Conservation (phyloP, 2,329 filamentous ascomycete species). For the Cytospora leucostoma region DNA sequence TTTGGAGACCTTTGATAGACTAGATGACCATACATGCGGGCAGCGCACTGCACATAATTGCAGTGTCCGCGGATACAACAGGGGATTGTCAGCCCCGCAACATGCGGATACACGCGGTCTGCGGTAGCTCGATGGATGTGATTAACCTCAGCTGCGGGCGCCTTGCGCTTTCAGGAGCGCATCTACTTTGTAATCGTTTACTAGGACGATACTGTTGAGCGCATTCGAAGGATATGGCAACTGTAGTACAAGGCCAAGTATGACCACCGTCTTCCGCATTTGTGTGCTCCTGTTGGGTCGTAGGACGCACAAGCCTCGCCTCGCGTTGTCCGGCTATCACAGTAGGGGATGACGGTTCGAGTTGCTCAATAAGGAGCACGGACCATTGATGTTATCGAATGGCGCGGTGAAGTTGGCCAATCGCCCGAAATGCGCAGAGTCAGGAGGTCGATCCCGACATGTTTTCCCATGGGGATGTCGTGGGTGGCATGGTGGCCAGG, state of each 20-base stretch:
- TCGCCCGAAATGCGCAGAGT: not conserved
- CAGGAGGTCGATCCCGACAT: not conserved
- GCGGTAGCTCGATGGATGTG: not conserved
- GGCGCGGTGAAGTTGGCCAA: not conserved
- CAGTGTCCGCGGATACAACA: not conserved
- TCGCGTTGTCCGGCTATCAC: not conserved
- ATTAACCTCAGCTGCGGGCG: not conserved
- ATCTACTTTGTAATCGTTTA: not conserved
- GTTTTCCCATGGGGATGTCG: not conserved
- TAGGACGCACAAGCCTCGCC: not conserved
- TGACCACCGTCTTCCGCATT: not conserved
- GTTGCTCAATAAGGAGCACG: not conserved
- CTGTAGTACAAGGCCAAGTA: not conserved
- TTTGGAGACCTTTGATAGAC: conserved; percentile 39
- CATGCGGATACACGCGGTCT: no score
- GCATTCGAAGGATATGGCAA: no score
- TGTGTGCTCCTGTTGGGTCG: not conserved
- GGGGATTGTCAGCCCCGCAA: not conserved
- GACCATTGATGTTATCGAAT: not conserved
- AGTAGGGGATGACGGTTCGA: not conserved
- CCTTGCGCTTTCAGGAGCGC: not conserved
- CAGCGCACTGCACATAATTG: not conserved
- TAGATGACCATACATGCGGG: not conserved
- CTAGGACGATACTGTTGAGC: not conserved
- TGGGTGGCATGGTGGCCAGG: no score